Base-by-base conservation (phyloP, 208 protist species). In the Herpetomonas samuelpessoai region DNA sequence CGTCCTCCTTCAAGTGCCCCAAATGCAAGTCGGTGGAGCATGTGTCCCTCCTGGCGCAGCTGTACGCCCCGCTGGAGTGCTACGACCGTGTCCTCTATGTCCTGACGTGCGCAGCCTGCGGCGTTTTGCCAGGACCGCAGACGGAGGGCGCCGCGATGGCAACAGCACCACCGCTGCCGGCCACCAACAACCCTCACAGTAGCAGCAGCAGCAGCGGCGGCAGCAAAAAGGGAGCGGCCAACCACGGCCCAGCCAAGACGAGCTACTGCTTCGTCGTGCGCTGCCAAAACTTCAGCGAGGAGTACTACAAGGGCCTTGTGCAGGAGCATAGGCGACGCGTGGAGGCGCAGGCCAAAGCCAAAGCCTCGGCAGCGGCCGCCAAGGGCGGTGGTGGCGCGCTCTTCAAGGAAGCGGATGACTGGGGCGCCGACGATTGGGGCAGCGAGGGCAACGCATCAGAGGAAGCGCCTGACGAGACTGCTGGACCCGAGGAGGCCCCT, bases 1-100 rank as follows among this genome's bases (percentile, higher is more conserved):
- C 44, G 3, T 26, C 47, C 14, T 62, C 63, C 27, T 95, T 95
- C 54, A n/a, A 78, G 48, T 95, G 88, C 68, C 83, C 86, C 14
- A 79, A 86, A 58, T 95, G 88, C 58, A 71, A 68, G 30, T 79
- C 60, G 12, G 51, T 41, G 41, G 55, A 82, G 22, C 60, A 74
- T 16, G 81, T 86, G 1, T 88, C 82, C 21, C 66, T 93, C 7
- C 51, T 96, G 21, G 55, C 71, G 26, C 90, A 96, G 62, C 50
- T 96, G 31, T 92, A 89, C 51, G 85, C 85, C 1, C 87, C 90
- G 7, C 68, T 91, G 19, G 76, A 86, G 27, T 65, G 76, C 45
- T 90, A 83, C 57, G 90, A 96, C 64, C 75, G 90, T 22, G 78
- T 96, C 25, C 41, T 96, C 3, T 96, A 96, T 61, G 50, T 96